Evolutionary conservation across 2,329 filamentous ascomycete genomes (phyloP).

Genomic region (Seiridium unicorne): DNA sequence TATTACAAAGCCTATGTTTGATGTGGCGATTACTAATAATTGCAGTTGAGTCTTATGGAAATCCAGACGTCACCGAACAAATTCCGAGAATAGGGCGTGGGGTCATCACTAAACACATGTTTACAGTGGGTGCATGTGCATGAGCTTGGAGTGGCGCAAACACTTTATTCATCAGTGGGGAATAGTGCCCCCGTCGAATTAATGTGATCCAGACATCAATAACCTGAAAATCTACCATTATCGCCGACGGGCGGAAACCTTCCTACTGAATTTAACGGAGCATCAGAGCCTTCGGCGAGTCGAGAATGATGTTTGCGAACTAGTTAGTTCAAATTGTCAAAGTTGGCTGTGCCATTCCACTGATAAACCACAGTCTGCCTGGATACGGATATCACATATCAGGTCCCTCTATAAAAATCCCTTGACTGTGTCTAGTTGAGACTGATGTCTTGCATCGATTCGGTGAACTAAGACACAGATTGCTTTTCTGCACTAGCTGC

Average conservation of each 20-base stretch:
- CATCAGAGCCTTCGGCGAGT: too few relatives aligned
- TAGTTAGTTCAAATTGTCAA: too few relatives aligned
- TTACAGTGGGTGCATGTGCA: neutral
- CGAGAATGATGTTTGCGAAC: too few relatives aligned
- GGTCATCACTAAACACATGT: neutral
- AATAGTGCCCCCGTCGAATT: neutral
- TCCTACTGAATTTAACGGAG: neutral
- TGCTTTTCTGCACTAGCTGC: too few relatives aligned
- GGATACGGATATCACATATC: too few relatives aligned
- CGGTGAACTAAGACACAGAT: too few relatives aligned
- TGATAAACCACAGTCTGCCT: too few relatives aligned
- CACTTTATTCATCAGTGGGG: neutral
- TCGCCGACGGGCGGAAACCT: neutral
- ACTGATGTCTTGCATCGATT: too few relatives aligned
- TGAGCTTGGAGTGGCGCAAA: neutral
- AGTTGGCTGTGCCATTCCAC: too few relatives aligned
- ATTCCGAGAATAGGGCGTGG: neutral
- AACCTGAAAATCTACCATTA: neutral
- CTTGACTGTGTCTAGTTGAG: too few relatives aligned
- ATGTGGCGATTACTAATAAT: neutral
- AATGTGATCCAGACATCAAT: neutral
- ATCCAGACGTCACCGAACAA: neutral
- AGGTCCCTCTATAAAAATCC: too few relatives aligned
- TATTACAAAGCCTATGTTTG: constrained; percentile 2
- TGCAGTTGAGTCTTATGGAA: neutral